Conservation (phyloP, 345 rosid species). For the Eucalyptus paniculata region DNA sequence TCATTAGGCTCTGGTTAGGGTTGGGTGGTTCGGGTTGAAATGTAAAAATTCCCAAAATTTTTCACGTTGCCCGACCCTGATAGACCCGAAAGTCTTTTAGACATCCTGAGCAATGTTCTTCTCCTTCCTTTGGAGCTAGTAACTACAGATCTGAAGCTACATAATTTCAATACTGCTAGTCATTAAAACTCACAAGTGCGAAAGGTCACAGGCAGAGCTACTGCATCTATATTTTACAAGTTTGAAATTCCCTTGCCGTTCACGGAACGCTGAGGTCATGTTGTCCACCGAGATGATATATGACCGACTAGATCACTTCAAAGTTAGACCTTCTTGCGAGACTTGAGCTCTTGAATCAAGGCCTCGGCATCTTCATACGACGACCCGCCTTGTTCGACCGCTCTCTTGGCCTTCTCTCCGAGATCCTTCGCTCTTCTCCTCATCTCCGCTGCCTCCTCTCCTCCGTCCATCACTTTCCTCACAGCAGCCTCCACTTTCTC, state of each 20-base stretch:
- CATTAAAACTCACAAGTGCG: neutral
- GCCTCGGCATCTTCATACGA: conserved; percentile 13
- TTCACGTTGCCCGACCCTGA: too few relatives aligned
- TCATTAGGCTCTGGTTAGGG: too few relatives aligned
- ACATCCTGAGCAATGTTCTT: neutral
- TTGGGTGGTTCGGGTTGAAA: too few relatives aligned
- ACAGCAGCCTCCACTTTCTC: conserved; percentile 19
- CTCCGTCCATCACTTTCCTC: conserved; percentile 12
- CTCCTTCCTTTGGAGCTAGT: neutral
- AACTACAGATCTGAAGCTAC: neutral
- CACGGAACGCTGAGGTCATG: neutral
- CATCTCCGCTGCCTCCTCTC: conserved; percentile 15
- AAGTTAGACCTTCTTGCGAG: neutral
- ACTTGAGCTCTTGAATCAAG: conserved; percentile 14
- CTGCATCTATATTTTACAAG: neutral
- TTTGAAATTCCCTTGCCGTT: neutral
- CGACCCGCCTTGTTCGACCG: conserved; percentile 34
- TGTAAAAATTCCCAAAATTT: too few relatives aligned
- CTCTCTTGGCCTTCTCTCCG: conserved; percentile 20
- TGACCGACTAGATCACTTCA: neutral
- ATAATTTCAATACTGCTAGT: neutral
- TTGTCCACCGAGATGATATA: neutral
- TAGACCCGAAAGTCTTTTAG: too few relatives aligned
- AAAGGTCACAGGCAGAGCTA: neutral
- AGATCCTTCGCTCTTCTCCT: conserved; percentile 16